Evolutionary conservation across 2,329 filamentous ascomycete genomes (phyloP).

Genomic region (Kalmusia sp.): DNA sequence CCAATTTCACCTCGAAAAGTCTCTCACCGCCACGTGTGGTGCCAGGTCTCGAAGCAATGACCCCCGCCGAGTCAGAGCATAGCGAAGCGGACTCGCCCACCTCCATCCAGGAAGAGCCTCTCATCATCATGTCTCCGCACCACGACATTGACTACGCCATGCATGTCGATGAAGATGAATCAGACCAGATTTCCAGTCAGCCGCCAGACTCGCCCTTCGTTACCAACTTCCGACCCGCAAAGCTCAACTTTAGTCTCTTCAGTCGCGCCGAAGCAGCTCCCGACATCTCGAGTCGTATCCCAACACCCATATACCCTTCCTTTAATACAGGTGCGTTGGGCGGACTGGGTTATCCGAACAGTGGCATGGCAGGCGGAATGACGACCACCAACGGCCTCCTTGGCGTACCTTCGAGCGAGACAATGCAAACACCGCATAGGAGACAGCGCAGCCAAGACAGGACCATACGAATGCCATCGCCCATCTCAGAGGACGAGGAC

Average conservation of each 20-base stretch:
- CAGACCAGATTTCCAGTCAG: slow-evolving; percentile 39
- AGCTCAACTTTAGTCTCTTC: slow-evolving; percentile 40
- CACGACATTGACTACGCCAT: slow-evolving; percentile 39
- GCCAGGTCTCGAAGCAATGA: slow-evolving; percentile 37
- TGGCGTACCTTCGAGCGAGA: slow-evolving; percentile 11
- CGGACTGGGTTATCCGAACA: slow-evolving; percentile 36
- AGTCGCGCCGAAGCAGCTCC: slow-evolving; percentile 18
- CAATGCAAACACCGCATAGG: slow-evolving; percentile 26
- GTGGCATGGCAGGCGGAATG: slow-evolving; percentile 35
- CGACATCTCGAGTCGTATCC: slow-evolving; percentile 41
- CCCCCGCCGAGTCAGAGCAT: slow-evolving; percentile 38
- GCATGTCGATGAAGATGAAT: slow-evolving; percentile 47
- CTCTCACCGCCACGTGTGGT: slow-evolving; percentile 36
- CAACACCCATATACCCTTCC: slow-evolving; percentile 49
- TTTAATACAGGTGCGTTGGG: slow-evolving; percentile 37
- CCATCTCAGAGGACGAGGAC: slow-evolving; percentile 49
- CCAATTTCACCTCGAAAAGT: slow-evolving; percentile 26
- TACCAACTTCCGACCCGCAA: slow-evolving; percentile 40
- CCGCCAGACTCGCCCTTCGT: slow-evolving; percentile 44
- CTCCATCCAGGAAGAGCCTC: slow-evolving; percentile 26
- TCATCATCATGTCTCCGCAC: slow-evolving; percentile 28
- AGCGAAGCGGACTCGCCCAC: slow-evolving; percentile 34
- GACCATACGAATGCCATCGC: slow-evolving; percentile 49
- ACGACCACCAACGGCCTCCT: slow-evolving; percentile 19
- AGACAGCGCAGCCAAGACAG: slow-evolving; percentile 28